Base-by-base conservation (phyloP, 306 rosid genomes). In the Begonia loranthoides region DNA sequence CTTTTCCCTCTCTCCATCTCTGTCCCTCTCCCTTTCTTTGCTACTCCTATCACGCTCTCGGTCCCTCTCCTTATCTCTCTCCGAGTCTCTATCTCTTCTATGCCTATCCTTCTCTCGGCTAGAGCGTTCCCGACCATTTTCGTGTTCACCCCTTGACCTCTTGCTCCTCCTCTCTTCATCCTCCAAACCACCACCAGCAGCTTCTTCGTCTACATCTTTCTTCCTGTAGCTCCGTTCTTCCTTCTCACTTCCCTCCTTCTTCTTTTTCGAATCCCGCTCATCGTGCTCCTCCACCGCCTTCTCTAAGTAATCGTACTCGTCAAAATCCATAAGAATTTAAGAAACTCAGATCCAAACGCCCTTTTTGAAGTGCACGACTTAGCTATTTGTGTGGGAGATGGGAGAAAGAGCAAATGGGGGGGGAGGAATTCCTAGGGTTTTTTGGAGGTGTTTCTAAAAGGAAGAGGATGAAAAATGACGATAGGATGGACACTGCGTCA, bases 281-380 rank as follows among this genome's bases (percentile, higher is more conserved):
- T 82, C 90, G 28, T 41, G 70, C 54, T 80, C 95, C 79, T 89
- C 93, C 64, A 85, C 95, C 2, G 94, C 76, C 79, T 84, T 84
- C 87, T 89, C 97, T 76, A 89, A 71, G 67, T 89, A 89, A 50
- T 85, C 95, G 68, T 89, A 89, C 79, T 86, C 97, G 83, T 85
- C 97, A 76, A 89, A 85, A 47, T 82, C 97, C 97, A 89, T 89
- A 28, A 33, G 49, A 47, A 10, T 43, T 43, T 44, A 17, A 22
- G 52, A 65, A 69, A 56, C 62, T 73, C 66, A 68, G 36, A 28
- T 28, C 36, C 36, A 28, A 28, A 28, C 6, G 9, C 36, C 8
- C 36, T 7, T 3, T 28, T 28, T 7, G 9, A 28, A 28, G 36
- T 28, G 8, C 36, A 28, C 36, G 36, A 28, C 4, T 3, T 7